These are phyloP conservation scores for Halenospora varia DNA, from an alignment of 495 filamentous ascomycete species.

Conservation along the genomic window DNA sequence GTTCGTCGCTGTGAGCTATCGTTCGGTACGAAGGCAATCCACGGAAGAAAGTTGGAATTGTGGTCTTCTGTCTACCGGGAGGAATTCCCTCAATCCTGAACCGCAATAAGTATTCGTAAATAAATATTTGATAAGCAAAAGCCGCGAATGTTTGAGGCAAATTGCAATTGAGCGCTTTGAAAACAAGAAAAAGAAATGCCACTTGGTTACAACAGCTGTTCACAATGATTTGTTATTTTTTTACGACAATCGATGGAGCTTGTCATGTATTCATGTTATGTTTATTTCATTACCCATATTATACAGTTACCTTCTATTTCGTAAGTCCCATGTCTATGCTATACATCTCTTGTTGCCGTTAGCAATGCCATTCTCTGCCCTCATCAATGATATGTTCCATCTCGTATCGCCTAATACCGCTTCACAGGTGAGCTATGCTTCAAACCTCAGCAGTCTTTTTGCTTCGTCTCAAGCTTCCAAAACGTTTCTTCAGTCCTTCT, in stretches of 20 bases:
- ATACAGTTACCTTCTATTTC: background rate
- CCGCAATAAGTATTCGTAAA: no score
- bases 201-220: no score
- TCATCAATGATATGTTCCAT: background rate
- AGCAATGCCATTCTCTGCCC: background rate
- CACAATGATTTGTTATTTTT: background rate
- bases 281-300: slow-evolving; percentile 1
- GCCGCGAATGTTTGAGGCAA: no score
- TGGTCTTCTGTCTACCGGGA: no score
- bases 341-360: background rate
- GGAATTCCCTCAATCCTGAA: no score
- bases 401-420: background rate
- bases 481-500: slow-evolving; percentile 40
- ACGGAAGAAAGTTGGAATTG: no score
- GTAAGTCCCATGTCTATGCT: background rate
- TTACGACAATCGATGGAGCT: background rate
- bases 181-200: no score
- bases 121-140: no score
- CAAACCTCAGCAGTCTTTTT: slow-evolving; percentile 7
- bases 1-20: no score
- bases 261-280: background rate
- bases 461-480: slow-evolving; percentile 40
- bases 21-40: no score
- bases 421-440: background rate
- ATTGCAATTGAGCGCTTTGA: no score